Conservation (phyloP, 1,139 yeast genomes). For the Meyerozyma sp. region DNA sequence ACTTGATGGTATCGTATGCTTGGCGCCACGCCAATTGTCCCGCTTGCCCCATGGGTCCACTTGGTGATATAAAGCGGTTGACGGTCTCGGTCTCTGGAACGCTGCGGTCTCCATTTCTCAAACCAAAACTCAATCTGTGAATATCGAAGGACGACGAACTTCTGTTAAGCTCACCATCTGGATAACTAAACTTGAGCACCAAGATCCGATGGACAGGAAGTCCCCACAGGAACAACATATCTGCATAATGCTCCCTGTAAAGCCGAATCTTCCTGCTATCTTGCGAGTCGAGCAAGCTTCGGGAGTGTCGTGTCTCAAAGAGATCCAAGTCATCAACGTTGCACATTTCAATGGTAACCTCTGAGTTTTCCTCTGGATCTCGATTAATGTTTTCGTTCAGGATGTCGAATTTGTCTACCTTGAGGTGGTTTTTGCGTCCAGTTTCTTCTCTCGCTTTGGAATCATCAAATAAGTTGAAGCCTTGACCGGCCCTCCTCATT, state of each 20-base stretch:
- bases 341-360: slow-evolving; percentile 47
- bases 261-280: slow-evolving; percentile 39
- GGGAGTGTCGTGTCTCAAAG: slow-evolving; percentile 41
- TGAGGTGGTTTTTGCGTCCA: not conserved
- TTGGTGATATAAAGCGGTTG: not conserved
- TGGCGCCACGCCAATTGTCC: not conserved
- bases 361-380: slow-evolving; percentile 18
- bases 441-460: slow-evolving; percentile 1
- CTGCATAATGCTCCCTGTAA: slow-evolving; percentile 73
- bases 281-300: slow-evolving; percentile 43
- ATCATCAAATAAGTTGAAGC: not conserved
- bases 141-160: slow-evolving; percentile 19
- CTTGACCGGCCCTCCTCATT: not conserved
- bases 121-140: slow-evolving; percentile 42
- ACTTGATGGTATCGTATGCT: slow-evolving; percentile 14
- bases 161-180: slow-evolving; percentile 13
- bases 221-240: slow-evolving; percentile 80
- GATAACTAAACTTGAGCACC: slow-evolving; percentile 66
- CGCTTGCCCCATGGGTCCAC: not conserved
- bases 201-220: slow-evolving; percentile 72
- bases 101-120: slow-evolving; percentile 18
- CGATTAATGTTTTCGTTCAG: slow-evolving; percentile 8
- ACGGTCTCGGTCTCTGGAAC: not conserved
- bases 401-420: slow-evolving; percentile 2
- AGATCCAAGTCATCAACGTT: slow-evolving; percentile 54